These are phyloP conservation scores for Eucalyptus sp. DNA, from an alignment of 345 rosid genomes.

Conservation along the genomic window DNA sequence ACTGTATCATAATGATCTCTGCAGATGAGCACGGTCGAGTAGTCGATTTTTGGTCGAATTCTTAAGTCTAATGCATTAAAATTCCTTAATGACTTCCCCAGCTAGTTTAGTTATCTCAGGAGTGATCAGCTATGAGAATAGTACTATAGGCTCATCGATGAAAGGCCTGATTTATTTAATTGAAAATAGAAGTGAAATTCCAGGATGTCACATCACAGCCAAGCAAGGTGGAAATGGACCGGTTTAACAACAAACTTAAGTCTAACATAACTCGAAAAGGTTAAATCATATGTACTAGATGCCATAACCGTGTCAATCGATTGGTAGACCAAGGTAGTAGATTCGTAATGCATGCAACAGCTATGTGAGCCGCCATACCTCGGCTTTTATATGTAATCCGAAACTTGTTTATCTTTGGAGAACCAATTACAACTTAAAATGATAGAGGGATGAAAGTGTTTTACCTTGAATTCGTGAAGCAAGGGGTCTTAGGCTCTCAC, in stretches of 20 bases:
- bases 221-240: background rate
- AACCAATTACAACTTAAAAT: too few species aligned
- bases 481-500: background rate
- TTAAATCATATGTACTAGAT: background rate
- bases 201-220: background rate
- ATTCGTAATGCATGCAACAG: background rate
- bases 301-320: background rate
- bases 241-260: background rate
- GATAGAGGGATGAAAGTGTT: background rate
- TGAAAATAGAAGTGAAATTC: too few species aligned
- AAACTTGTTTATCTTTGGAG: background rate
- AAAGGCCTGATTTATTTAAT: too few species aligned
- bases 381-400: too few species aligned
- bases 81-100: too few species aligned
- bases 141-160: too few species aligned
- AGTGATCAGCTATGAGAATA: too few species aligned
- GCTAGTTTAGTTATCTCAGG: too few species aligned
- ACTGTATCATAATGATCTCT: too few species aligned
- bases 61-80: too few species aligned
- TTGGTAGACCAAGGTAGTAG: background rate
- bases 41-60: too few species aligned
- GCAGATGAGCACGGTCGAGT: too few species aligned
- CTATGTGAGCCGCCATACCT: background rate
- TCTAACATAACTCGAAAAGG: background rate
- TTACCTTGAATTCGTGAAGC: background rate